Evolutionary conservation across 305 asterid genomes (phyloP).

Genomic region (Monarda citriodora): DNA sequence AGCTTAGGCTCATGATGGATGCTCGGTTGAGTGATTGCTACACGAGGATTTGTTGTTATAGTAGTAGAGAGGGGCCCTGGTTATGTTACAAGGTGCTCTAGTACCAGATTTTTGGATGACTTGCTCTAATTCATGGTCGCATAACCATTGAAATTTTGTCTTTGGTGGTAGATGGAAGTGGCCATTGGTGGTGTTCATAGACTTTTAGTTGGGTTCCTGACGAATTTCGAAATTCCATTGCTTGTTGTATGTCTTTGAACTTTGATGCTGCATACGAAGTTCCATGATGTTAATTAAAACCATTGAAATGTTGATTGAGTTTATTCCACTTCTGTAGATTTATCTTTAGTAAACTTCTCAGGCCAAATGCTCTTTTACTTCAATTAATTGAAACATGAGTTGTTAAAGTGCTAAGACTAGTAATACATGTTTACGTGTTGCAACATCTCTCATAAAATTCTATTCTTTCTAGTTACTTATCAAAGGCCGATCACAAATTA

Average conservation of each 20-base stretch:
- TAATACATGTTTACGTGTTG: neutral
- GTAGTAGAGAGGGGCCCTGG: neutral
- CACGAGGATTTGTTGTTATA: slow-evolving; percentile 3
- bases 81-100: neutral
- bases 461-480: neutral
- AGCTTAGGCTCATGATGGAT: slow-evolving; percentile 1
- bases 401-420: neutral
- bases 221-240: neutral
- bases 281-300: neutral
- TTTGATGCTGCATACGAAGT: slow-evolving; percentile 3
- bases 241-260: neutral
- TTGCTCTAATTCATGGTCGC: neutral
- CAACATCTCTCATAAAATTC: neutral
- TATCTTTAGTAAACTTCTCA: neutral
- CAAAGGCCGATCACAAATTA: neutral
- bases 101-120: slow-evolving; percentile 1
- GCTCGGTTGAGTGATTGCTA: neutral
- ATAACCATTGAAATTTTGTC: neutral
- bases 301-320: neutral
- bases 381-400: neutral
- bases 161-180: neutral
- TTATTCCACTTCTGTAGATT: neutral
- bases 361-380: neutral
- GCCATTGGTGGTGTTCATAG: slow-evolving; percentile 6
- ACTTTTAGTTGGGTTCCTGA: slow-evolving; percentile 5